phyloP scores from a whole-genome alignment of 2,329 filamentous ascomycete species.

The Blumeria graminis region DNA sequence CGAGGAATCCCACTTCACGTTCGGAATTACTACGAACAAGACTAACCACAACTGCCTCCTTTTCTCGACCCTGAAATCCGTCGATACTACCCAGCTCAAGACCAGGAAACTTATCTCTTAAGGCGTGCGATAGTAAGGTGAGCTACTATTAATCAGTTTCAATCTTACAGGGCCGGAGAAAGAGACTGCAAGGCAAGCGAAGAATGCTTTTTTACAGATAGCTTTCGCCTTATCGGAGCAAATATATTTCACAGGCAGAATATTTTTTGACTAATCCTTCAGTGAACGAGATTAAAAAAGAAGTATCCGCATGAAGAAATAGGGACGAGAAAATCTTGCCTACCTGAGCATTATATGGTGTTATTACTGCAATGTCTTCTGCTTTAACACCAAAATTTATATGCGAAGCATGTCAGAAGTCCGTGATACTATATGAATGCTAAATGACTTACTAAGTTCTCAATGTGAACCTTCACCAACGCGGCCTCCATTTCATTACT shows the following conservation, averaged over 20 bases:
- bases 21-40: conserved; percentile 79
- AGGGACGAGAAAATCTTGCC: conserved; percentile 7
- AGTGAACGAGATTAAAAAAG: background rate
- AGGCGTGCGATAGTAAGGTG: conserved; percentile 44
- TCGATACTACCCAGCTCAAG: conserved; percentile 93
- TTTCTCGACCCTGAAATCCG: conserved; percentile 91
- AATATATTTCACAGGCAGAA: background rate
- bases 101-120: conserved; percentile 61
- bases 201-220: too few relatives aligned
- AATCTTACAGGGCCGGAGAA: background rate
- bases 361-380: conserved; percentile 78
- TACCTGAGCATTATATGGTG: conserved; percentile 87
- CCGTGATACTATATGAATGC: background rate
- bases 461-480: conserved; percentile 57
- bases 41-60: conserved; percentile 81
- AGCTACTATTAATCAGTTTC: conserved; percentile 24
- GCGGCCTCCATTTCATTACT: conserved; percentile 79
- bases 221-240: background rate
- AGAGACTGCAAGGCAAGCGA: too few relatives aligned
- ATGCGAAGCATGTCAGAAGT: background rate
- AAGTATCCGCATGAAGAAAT: background rate
- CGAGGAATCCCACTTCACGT: conserved; percentile 77
- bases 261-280: background rate
- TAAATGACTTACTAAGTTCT: conserved; percentile 30
- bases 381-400: conserved; percentile 46